Conservation (phyloP, 2,329 filamentous ascomycete genomes). For the Xylariaceae sp. region DNA sequence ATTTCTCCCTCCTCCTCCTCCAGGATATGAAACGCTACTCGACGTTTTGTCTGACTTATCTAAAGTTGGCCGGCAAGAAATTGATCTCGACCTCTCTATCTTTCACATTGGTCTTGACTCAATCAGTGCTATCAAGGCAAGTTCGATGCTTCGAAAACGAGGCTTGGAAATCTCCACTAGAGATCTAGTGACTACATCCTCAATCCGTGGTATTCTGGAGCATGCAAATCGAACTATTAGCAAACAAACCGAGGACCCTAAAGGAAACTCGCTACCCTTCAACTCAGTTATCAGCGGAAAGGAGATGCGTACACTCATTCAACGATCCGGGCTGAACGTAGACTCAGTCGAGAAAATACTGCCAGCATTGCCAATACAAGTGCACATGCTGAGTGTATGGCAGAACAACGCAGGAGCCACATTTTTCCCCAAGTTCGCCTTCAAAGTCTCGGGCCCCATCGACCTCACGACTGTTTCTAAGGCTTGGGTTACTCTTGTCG, state of each 20-base stretch:
- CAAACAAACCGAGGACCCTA: neutral
- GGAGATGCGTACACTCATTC: constrained; percentile 48
- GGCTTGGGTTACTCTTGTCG: constrained; percentile 68
- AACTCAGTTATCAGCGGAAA: constrained; percentile 46
- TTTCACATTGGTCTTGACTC: constrained; percentile 91
- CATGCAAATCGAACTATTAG: constrained; percentile 30
- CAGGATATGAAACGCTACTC: constrained; percentile 46
- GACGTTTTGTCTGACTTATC: constrained; percentile 64
- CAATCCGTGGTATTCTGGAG: constrained; percentile 66
- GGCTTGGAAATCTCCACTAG: constrained; percentile 71
- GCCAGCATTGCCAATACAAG: constrained; percentile 78
- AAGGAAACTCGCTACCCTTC: neutral
- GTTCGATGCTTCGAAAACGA: constrained; percentile 70
- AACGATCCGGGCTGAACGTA: constrained; percentile 47
- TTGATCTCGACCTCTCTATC: constrained; percentile 68
- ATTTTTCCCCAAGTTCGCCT: constrained; percentile 78
- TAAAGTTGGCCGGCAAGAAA: constrained; percentile 61
- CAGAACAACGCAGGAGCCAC: constrained; percentile 68
- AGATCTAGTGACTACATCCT: constrained; percentile 71
- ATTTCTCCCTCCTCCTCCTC: neutral
- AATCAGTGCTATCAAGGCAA: constrained; percentile 87
- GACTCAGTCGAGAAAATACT: constrained; percentile 62
- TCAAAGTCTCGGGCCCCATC: constrained; percentile 54
- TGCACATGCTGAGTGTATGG: constrained; percentile 82
- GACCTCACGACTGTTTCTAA: constrained; percentile 51